phyloP scores from a whole-genome alignment of 2,329 filamentous ascomycete genomes.

The Pseudocercospora vitis region DNA sequence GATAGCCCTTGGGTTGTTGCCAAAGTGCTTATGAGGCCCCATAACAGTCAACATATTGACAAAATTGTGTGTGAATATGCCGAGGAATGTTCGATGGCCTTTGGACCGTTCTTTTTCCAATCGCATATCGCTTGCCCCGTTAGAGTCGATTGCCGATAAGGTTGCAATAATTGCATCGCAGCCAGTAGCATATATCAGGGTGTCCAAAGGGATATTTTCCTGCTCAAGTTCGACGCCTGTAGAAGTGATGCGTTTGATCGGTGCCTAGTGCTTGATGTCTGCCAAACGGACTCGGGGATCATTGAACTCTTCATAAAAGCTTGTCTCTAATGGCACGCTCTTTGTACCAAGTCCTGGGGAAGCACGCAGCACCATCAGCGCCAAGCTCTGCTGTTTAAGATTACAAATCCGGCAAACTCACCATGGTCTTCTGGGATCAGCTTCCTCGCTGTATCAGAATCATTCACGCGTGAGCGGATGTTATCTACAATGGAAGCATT shows the following conservation, averaged over 20 bases:
- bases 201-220: constrained; percentile 40
- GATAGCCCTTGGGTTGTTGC: constrained; percentile 40
- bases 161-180: constrained; percentile 38
- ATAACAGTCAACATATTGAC: constrained; percentile 31
- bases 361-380: not conserved
- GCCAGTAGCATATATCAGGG: constrained; percentile 43
- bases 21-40: constrained; percentile 44
- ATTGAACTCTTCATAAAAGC: constrained; percentile 53
- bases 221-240: constrained; percentile 42
- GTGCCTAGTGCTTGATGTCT: constrained; percentile 43
- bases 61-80: constrained; percentile 15
- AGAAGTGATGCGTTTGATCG: constrained; percentile 44
- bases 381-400: too few relatives aligned
- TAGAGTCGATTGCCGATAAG: constrained; percentile 33
- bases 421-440: constrained; percentile 9
- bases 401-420: not conserved
- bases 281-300: constrained; percentile 49
- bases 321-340: constrained; percentile 43
- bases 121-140: constrained; percentile 23
- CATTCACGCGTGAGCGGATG: not conserved
- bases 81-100: constrained; percentile 10
- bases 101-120: constrained; percentile 38
- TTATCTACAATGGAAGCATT: constrained; percentile 9
- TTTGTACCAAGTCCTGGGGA: constrained; percentile 15
- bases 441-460: constrained; percentile 11